Evolutionary conservation across 352 stramenopile species (phyloP).

Genomic region (Lagenidium sp.): DNA sequence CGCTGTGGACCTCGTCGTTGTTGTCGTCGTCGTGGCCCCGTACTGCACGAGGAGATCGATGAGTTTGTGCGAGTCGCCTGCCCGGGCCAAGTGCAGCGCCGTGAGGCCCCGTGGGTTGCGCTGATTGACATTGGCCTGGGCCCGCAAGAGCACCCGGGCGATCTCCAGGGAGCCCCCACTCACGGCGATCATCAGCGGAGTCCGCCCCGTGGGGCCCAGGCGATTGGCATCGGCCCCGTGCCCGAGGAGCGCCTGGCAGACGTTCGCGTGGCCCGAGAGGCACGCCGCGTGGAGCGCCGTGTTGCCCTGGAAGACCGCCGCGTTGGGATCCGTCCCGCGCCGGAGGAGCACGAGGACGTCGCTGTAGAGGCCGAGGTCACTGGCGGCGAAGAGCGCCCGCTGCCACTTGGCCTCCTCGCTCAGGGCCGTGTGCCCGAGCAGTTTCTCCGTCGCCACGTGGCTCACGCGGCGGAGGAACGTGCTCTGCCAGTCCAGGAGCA

Average conservation of each 20-base stretch:
- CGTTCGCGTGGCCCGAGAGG: constrained; percentile 29
- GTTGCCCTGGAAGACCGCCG: constrained; percentile 21
- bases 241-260: constrained; percentile 33
- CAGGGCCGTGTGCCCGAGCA: constrained; percentile 2
- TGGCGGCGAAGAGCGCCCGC: constrained; percentile 36
- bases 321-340: constrained; percentile 30
- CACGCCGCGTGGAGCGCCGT: constrained; percentile 40
- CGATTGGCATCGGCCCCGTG: constrained; percentile 33
- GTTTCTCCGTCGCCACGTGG: neutral
- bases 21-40: constrained; percentile 32
- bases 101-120: constrained; percentile 32
- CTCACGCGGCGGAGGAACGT: constrained; percentile 19
- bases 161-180: constrained; percentile 34
- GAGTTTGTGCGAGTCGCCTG: constrained; percentile 23
- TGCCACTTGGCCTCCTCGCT: constrained; percentile 35
- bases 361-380: constrained; percentile 32
- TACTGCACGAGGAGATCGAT: constrained; percentile 33
- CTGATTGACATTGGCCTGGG: constrained; percentile 38
- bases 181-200: constrained; percentile 38
- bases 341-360: constrained; percentile 36
- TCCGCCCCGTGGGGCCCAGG: constrained; percentile 26
- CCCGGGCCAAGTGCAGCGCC: constrained; percentile 36
- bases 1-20: constrained; percentile 22
- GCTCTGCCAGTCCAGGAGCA: constrained; percentile 38
- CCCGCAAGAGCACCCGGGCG: constrained; percentile 34